A percentile compares a stretch with the other conserved stretches of the same genome.
These are phyloP conservation scores for Candida qinlingensis DNA, from an alignment of 805 yeast genomes.

Conservation along the genomic window DNA sequence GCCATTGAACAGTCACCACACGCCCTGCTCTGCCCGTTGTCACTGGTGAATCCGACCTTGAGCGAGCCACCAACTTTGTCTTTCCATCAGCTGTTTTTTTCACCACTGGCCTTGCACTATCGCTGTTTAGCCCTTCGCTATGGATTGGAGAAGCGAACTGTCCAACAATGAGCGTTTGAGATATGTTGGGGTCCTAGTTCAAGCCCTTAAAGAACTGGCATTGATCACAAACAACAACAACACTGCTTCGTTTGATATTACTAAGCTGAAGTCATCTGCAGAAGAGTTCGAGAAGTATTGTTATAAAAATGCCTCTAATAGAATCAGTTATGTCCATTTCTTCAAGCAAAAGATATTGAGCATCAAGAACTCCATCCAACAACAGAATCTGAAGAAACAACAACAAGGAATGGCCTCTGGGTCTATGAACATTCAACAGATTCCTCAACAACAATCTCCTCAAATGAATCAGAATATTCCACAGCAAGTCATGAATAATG, in stretches of 20 bases:
- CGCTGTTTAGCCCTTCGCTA: background rate
- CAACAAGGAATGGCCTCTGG: conserved; percentile 29
- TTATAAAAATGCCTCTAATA: conserved; percentile 50
- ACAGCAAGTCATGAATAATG: conserved; percentile 12
- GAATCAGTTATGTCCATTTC: conserved; percentile 51
- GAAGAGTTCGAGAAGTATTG: conserved; percentile 69
- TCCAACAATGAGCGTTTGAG: conserved; percentile 20
- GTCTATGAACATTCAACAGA: conserved; percentile 27
- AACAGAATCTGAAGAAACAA: conserved; percentile 28
- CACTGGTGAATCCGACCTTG: no score
- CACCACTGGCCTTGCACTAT: background rate
- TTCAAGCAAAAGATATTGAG: conserved; percentile 27
- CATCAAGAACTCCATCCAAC: conserved; percentile 20
- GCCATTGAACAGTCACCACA: no score
- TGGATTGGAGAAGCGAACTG: conserved; percentile 26
- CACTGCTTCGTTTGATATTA: conserved; percentile 26
- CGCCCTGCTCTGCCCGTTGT: no score
- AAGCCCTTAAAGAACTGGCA: conserved; percentile 21
- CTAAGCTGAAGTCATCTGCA: conserved; percentile 49
- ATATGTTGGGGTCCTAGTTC: conserved; percentile 19
- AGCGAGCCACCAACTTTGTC: background rate
- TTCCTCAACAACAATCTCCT: conserved; percentile 20
- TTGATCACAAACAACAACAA: conserved; percentile 11
- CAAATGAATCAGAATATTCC: conserved; percentile 14
- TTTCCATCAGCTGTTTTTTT: background rate